Evolutionary conservation across 768 basidiomycete species (phyloP).

Genomic region (Mycena capillaripes): DNA sequence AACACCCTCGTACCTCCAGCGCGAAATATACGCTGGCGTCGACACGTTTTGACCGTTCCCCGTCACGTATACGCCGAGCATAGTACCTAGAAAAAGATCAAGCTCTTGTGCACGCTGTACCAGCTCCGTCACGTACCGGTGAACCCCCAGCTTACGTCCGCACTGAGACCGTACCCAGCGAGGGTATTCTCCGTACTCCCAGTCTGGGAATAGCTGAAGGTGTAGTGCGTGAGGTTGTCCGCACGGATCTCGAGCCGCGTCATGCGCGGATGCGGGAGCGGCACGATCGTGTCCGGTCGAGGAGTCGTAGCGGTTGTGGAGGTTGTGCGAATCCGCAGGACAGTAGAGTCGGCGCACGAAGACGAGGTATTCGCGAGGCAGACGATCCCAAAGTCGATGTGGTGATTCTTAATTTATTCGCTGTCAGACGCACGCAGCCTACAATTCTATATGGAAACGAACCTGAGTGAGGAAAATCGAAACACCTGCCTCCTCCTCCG

Average conservation of each 20-base stretch:
- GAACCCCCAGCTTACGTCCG: constrained; percentile 36
- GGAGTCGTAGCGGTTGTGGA: constrained; percentile 17
- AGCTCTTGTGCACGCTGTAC: no score
- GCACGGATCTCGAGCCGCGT: constrained; percentile 34
- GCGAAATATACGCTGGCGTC: constrained; percentile 34
- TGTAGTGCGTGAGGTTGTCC: constrained; percentile 33
- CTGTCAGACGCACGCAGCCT: background rate
- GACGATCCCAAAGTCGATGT: constrained; percentile 34
- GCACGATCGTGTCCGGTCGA: constrained; percentile 23
- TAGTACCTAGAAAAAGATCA: background rate
- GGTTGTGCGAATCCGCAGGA: constrained; percentile 30
- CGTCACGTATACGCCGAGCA: constrained; percentile 33
- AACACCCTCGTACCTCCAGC: constrained; percentile 28
- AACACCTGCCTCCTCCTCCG: constrained; percentile 47
- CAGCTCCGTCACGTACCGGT: constrained; percentile 7
- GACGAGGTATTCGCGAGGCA: constrained; percentile 11
- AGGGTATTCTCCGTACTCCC: background rate
- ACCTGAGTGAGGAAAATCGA: constrained; percentile 48
- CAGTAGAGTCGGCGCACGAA: constrained; percentile 19
- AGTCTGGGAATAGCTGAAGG: constrained; percentile 22
- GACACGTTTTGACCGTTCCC: constrained; percentile 30
- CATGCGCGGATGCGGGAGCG: constrained; percentile 6
- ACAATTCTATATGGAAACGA: background rate
- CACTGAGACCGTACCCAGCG: constrained; percentile 32
- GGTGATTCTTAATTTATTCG: constrained; percentile 18